phyloP scores from a whole-genome alignment of 2,329 filamentous ascomycete genomes.

The Colletotrichum liaoningense region DNA sequence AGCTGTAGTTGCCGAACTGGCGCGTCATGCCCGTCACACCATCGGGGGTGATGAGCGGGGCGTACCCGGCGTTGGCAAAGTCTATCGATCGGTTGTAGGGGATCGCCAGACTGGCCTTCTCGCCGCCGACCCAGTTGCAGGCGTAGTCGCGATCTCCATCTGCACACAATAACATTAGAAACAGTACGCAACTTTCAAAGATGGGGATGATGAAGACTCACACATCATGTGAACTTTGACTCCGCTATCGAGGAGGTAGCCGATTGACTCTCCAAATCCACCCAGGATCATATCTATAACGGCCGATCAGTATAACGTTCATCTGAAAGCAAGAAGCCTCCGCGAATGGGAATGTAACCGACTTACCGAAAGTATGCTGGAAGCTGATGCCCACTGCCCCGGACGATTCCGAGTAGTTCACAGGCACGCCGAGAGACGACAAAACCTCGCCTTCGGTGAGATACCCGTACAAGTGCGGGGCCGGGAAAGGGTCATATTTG shows the following conservation, averaged over 20 bases:
- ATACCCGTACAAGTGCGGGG: slow-evolving; percentile 33
- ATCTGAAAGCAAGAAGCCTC: neutral
- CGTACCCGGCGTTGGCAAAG: slow-evolving; percentile 73
- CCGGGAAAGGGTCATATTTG: slow-evolving; percentile 36
- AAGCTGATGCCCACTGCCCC: slow-evolving; percentile 30
- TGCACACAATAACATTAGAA: slow-evolving; percentile 29
- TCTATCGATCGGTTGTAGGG: slow-evolving; percentile 49
- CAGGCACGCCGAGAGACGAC: slow-evolving; percentile 69
- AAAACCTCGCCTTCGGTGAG: slow-evolving; percentile 53
- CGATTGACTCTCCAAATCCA: slow-evolving; percentile 57
- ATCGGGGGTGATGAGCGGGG: slow-evolving; percentile 70
- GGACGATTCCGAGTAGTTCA: slow-evolving; percentile 59
- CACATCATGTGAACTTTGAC: slow-evolving; percentile 73
- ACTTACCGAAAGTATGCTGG: slow-evolving; percentile 10
- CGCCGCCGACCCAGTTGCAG: slow-evolving; percentile 69
- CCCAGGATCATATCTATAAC: slow-evolving; percentile 44
- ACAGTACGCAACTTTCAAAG: neutral
- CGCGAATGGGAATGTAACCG: neutral
- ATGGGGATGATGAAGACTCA: neutral
- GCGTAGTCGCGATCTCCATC: slow-evolving; percentile 59
- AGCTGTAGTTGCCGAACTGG: slow-evolving; percentile 75
- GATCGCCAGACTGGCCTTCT: slow-evolving; percentile 70
- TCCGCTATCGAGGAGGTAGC: slow-evolving; percentile 55
- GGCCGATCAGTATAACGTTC: neutral
- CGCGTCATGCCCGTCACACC: slow-evolving; percentile 76